Conservation (phyloP, 768 basidiomycete genomes). For the Pulveroboletus sp. region DNA sequence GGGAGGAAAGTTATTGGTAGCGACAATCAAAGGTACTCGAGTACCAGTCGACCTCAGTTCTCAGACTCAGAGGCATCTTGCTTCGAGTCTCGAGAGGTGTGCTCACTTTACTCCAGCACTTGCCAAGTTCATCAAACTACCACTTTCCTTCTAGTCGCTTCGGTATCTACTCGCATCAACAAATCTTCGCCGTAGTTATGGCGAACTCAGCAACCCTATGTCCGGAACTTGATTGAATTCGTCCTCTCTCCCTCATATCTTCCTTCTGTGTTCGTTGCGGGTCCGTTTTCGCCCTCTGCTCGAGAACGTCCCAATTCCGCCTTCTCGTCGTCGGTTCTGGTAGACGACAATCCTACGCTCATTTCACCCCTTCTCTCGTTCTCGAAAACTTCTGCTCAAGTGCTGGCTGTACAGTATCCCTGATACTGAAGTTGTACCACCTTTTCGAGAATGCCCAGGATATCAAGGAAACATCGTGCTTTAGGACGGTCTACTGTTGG, state of each 20-base stretch:
- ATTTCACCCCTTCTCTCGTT: slow-evolving; percentile 18
- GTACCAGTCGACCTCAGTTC: no score
- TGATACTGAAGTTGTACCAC: slow-evolving; percentile 5
- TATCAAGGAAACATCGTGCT: slow-evolving; percentile 8
- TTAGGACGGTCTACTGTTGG: slow-evolving; percentile 8
- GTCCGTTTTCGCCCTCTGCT: not conserved
- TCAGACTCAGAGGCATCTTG: no score
- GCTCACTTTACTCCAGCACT: no score
- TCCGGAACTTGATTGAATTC: not conserved
- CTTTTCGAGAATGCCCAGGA: slow-evolving; percentile 12
- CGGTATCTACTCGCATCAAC: not conserved
- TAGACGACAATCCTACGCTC: slow-evolving; percentile 19
- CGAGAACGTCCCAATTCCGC: not conserved
- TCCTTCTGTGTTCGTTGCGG: not conserved
- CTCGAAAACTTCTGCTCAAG: not conserved
- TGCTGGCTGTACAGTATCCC: not conserved
- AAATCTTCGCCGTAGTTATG: slow-evolving; percentile 21
- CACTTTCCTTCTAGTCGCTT: not conserved
- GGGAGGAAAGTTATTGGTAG: no score
- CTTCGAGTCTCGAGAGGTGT: no score
- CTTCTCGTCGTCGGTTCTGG: slow-evolving; percentile 8
- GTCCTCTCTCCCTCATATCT: slow-evolving; percentile 5
- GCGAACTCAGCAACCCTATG: slow-evolving; percentile 9
- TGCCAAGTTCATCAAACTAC: no score
- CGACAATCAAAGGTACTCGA: no score